phyloP scores from a whole-genome alignment of 2,329 filamentous ascomycete genomes.

The Rhynchosporium secalis region DNA sequence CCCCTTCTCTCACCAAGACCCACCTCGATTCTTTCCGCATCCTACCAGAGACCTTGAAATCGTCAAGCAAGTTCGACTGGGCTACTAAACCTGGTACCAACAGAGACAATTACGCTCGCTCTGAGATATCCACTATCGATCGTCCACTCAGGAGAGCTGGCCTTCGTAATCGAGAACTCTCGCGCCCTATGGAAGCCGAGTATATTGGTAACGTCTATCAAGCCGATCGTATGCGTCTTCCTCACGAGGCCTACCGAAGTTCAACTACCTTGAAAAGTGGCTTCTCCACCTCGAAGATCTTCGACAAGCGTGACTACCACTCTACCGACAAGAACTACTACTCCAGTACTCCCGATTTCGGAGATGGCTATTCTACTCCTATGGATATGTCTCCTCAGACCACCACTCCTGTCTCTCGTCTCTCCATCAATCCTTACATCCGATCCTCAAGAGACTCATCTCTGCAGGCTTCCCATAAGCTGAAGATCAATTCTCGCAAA shows the following conservation, averaged over 20 bases:
- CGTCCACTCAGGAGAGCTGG: constrained; percentile 2
- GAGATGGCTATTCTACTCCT: background rate
- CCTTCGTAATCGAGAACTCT: constrained; percentile 2
- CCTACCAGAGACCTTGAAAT: constrained; percentile 7
- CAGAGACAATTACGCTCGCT: background rate
- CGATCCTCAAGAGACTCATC: background rate
- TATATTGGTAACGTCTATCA: background rate
- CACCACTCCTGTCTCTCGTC: background rate
- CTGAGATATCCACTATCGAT: background rate
- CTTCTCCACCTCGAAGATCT: background rate
- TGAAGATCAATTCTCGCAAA: background rate
- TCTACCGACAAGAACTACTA: background rate
- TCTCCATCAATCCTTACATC: background rate
- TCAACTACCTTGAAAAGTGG: background rate
- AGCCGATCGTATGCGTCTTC: background rate
- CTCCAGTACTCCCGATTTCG: constrained; percentile 2
- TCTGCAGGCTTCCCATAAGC: background rate
- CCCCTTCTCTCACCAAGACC: background rate
- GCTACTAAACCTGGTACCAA: background rate
- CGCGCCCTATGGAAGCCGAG: background rate
- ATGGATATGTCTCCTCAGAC: background rate
- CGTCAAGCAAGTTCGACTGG: constrained; percentile 6
- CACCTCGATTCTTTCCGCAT: constrained; percentile 6
- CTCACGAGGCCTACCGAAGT: constrained; percentile 1
- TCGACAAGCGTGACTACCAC: background rate